Conservation (phyloP, 768 basidiomycete species). For the Leccinum subgranulosum region DNA sequence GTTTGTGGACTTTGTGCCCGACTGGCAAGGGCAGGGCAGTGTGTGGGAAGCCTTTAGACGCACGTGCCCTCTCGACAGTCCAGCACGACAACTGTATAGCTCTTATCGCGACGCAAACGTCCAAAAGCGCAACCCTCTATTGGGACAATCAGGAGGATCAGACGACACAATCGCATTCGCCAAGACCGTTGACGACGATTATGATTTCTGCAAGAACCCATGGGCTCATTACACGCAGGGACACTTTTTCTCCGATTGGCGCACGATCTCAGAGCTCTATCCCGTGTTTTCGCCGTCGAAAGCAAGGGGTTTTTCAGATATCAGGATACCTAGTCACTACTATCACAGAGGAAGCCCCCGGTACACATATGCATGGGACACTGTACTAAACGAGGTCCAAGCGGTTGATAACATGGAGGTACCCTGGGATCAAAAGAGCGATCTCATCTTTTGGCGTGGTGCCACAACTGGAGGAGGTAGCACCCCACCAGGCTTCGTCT, state of each 20-base stretch:
- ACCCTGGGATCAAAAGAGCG: conserved; percentile 85
- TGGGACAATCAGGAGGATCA: conserved; percentile 22
- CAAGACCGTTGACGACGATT: conserved; percentile 53
- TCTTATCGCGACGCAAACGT: conserved; percentile 57
- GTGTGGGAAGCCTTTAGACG: conserved; percentile 95
- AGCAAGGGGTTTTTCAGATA: conserved; percentile 80
- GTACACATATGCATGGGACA: conserved; percentile 93
- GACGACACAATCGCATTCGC: conserved; percentile 67
- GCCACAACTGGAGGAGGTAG: conserved; percentile 94
- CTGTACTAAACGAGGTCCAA: conserved; percentile 65
- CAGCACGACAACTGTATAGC: conserved; percentile 80
- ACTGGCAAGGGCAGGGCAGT: conserved; percentile 80
- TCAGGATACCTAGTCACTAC: conserved; percentile 94
- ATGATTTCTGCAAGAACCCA: conserved; percentile 79
- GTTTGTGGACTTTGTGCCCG: conserved; percentile 68
- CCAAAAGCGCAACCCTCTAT: conserved; percentile 26
- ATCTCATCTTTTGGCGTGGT: conserved; percentile 92
- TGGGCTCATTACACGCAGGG: conserved; percentile 87
- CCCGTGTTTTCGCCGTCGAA: conserved; percentile 94
- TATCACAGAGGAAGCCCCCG: conserved; percentile 80
- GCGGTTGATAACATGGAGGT: conserved; percentile 83
- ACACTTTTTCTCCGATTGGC: conserved; percentile 97
- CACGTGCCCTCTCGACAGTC: conserved; percentile 77
- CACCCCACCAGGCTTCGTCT: conserved; percentile 77
- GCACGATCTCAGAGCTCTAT: conserved; percentile 82